A percentile compares a stretch with the other conserved stretches of the same genome.
These are phyloP conservation scores for Lactuca sativa DNA, from an alignment of 129 eudicot genomes.

Conservation along the genomic window DNA sequence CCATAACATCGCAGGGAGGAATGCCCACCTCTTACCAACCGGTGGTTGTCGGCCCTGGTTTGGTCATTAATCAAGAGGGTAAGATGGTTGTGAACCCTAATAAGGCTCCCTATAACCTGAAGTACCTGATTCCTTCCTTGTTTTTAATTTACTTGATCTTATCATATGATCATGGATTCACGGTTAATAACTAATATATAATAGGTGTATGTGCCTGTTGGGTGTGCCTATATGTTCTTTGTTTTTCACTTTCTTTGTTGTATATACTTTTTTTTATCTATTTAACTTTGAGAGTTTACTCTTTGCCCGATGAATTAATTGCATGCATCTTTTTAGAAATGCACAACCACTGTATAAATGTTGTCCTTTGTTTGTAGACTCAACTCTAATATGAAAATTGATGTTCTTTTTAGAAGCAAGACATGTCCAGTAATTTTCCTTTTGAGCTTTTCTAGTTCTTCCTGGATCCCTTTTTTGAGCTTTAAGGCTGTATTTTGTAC, in stretches of 20 bases:
- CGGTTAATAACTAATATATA: background rate
- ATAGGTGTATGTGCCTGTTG: slow-evolving; percentile 14
- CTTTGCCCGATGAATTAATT: background rate
- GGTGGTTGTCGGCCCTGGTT: slow-evolving; percentile 29
- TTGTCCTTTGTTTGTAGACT: background rate
- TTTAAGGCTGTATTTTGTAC: no score
- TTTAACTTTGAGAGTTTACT: slow-evolving; percentile 1
- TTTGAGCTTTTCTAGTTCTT: background rate
- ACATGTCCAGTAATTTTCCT: background rate
- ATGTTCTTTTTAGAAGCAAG: background rate
- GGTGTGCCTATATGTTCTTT: slow-evolving; percentile 7
- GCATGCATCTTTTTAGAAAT: background rate
- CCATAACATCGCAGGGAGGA: slow-evolving; percentile 30
- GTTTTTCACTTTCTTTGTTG: background rate
- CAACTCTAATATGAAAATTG: background rate
- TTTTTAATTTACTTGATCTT: background rate
- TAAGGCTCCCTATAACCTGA: background rate
- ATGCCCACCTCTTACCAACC: slow-evolving; percentile 36
- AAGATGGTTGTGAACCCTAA: slow-evolving; percentile 33
- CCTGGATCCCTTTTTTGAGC: no score
- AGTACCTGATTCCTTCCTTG: background rate
- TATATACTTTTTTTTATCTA: slow-evolving; percentile 2
- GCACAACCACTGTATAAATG: background rate
- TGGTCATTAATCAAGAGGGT: slow-evolving; percentile 27
- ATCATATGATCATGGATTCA: slow-evolving; percentile 12